Conservation (phyloP, 306 rosid species). For the Mucuna pruriens region DNA sequence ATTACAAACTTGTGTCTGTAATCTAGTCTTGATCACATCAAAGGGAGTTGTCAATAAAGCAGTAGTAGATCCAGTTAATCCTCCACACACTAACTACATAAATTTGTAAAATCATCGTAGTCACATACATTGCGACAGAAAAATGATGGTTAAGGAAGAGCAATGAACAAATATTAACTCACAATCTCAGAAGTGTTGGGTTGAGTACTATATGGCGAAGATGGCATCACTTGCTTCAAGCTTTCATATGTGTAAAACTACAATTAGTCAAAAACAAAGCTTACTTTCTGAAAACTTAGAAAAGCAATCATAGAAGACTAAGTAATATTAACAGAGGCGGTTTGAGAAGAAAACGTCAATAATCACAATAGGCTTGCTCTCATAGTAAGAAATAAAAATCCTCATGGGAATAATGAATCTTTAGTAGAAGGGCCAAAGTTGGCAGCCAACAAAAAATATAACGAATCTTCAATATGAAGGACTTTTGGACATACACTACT, state of each 20-base stretch:
- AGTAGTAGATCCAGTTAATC: constrained; percentile 95
- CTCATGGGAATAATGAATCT: constrained; percentile 16
- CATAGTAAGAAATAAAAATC: constrained; percentile 28
- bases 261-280: constrained; percentile 34
- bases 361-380: constrained; percentile 13
- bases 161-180: constrained; percentile 43
- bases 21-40: constrained; percentile 95
- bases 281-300: constrained; percentile 24
- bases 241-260: constrained; percentile 94
- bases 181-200: constrained; percentile 74
- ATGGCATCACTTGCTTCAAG: constrained; percentile 71
- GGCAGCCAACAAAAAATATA: not conserved
- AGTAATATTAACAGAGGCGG: not conserved
- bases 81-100: constrained; percentile 90
- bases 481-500: not conserved
- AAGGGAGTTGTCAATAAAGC: constrained; percentile 94
- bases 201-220: constrained; percentile 51
- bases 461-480: constrained; percentile 1
- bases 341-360: constrained; percentile 14
- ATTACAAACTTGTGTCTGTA: constrained; percentile 84
- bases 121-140: constrained; percentile 8
- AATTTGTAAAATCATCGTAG: constrained; percentile 36
- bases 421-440: constrained; percentile 23
- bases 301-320: constrained; percentile 25
- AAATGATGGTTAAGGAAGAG: constrained; percentile 3